Base-by-base conservation (phyloP, 768 basidiomycete species). In the Boletus sp. region DNA sequence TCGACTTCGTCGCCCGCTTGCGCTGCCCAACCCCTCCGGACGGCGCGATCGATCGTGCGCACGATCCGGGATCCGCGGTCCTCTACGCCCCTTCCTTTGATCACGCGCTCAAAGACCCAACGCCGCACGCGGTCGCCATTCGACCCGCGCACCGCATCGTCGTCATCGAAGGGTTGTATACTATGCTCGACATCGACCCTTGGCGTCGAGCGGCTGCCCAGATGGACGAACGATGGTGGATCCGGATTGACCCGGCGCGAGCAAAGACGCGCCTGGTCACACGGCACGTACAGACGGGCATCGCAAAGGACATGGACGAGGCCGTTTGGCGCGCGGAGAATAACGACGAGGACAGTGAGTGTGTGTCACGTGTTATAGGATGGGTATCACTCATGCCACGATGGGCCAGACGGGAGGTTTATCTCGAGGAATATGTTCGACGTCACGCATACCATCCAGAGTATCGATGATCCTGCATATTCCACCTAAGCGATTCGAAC, bases 131-230 rank as follows among this genome's bases (percentile, higher is more conserved):
- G 1, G 66, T 87, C 25, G 64, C 73, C 4, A 79, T 98, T 27
- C 62, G 73, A 25, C 81, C 86, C 0, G 63, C 75, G 32, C 87
- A 95, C 62, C 83, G 89, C 13, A 81, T 98, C 50, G 78, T 97
- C 40, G 68, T 98, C 55, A 81, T 98, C 57, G 95, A 98, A 71
- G 94, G 95, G 0, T 72, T 97, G n/a, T 97, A 98, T 69, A 79
- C 84, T 3, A 83, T 92, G 61, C 79, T 97, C 29, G 75, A 82
- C n/a, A 71, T 84, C 23, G 73, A 80, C 0, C 86, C 88, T 0
- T 97, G 95, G 95, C 68, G 64, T 1, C 77, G 79, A 14, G 90
- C 85, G 1, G 81, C 83, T 0, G 65, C 72, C 17, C 63, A 82
- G 50, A 74, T 95, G 54, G 89, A 96, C 64, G 88, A 93, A 63